These are phyloP conservation scores for Vanderwaltozyma verrucispora DNA, from an alignment of 805 yeast species.

Conservation along the genomic window DNA sequence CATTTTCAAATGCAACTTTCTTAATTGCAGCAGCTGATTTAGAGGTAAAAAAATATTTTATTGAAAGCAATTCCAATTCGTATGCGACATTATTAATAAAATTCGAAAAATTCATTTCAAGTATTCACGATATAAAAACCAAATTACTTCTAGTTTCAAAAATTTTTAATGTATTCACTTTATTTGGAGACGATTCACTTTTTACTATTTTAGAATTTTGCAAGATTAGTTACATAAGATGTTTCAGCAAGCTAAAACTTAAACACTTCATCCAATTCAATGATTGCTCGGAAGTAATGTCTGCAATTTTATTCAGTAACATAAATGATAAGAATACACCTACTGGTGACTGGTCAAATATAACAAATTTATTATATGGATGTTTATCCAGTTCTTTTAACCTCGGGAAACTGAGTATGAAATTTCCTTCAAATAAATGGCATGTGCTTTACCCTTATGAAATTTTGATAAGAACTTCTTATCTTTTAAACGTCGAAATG, in stretches of 20 bases:
- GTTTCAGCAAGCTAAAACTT: constrained; percentile 8
- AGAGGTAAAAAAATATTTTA: constrained; percentile 7
- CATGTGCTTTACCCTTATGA: constrained; percentile 22
- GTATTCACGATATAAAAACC: constrained; percentile 4
- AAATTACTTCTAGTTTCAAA: constrained; percentile 10
- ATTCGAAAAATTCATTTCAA: constrained; percentile 16
- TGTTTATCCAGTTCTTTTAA: constrained; percentile 5
- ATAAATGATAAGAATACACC: constrained; percentile 4
- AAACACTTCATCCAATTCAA: constrained; percentile 5
- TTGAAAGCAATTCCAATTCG: not conserved
- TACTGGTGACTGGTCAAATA: constrained; percentile 13
- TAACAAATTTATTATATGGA: constrained; percentile 14
- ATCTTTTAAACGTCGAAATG: constrained; percentile 28
- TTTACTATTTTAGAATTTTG: constrained; percentile 9
- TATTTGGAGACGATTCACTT: constrained; percentile 5
- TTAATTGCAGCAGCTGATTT: constrained; percentile 8
- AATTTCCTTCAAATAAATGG: constrained; percentile 3
- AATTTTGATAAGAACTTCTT: constrained; percentile 26
- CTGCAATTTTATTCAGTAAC: constrained; percentile 12
- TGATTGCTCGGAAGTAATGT: constrained; percentile 21
- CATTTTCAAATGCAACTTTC: constrained; percentile 7
- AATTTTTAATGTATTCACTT: constrained; percentile 15
- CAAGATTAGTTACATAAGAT: constrained; percentile 6
- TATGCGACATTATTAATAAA: constrained; percentile 5
- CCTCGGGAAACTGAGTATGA: not conserved